Conservation (phyloP, 805 yeast species). For the Candida orba region DNA sequence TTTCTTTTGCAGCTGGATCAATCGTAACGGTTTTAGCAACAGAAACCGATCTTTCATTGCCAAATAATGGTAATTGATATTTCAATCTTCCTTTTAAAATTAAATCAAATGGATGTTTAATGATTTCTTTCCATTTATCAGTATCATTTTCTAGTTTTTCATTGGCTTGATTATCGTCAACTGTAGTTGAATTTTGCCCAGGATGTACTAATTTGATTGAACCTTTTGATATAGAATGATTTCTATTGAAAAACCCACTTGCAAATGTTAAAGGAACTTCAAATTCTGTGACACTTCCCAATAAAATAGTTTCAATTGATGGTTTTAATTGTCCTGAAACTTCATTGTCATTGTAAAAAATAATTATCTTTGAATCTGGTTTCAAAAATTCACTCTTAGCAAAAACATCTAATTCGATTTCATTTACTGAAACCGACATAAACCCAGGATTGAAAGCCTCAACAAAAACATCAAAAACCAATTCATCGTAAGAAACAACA, state of each 20-base stretch:
- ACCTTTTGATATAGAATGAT: conserved; percentile 51
- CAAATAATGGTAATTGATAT: conserved; percentile 64
- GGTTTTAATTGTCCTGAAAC: not conserved
- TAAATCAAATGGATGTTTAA: conserved; percentile 77
- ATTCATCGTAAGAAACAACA: conserved; percentile 74
- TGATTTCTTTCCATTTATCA: conserved; percentile 66
- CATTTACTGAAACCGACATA: conserved; percentile 53
- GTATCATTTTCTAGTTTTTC: conserved; percentile 26
- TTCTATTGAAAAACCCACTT: conserved; percentile 70
- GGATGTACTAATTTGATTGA: conserved; percentile 71
- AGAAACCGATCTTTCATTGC: conserved; percentile 46
- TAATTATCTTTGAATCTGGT: not conserved
- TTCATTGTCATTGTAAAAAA: conserved; percentile 8
- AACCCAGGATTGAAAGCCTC: conserved; percentile 87
- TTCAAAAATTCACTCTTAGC: conserved; percentile 55
- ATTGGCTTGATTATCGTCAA: conserved; percentile 18
- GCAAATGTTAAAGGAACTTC: conserved; percentile 70
- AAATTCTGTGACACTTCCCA: conserved; percentile 60
- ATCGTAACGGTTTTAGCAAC: conserved; percentile 52
- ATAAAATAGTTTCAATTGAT: conserved; percentile 50
- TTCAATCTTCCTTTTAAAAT: conserved; percentile 76
- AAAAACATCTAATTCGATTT: conserved; percentile 76
- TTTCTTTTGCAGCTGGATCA: conserved; percentile 36
- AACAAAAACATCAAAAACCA: conserved; percentile 69
- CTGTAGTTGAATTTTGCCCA: conserved; percentile 34